A percentile compares a stretch with the other conserved stretches of the same genome.
phyloP scores from a whole-genome alignment of 2,329 filamentous ascomycete species.

The Ophiobolus disseminans region DNA sequence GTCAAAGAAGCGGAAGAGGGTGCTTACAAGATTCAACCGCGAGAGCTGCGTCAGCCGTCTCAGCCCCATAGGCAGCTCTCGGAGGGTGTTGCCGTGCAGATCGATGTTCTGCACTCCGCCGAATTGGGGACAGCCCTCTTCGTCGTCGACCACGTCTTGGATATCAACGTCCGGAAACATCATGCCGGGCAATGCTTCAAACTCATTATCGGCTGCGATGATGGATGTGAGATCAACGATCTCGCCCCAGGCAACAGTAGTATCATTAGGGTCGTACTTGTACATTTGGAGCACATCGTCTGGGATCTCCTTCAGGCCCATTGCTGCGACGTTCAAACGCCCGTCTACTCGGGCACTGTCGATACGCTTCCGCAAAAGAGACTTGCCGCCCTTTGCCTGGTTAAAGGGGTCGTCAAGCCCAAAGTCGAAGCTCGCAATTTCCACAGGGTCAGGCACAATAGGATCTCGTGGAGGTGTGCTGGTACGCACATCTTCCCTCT shows the following conservation, averaged over 20 bases:
- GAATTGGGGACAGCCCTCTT: slow-evolving; percentile 76
- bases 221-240: slow-evolving; percentile 85
- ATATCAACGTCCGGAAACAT: slow-evolving; percentile 76
- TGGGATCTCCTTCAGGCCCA: slow-evolving; percentile 81
- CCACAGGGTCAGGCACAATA: slow-evolving; percentile 40
- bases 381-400: slow-evolving; percentile 67
- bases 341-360: slow-evolving; percentile 77
- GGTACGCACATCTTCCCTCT: slow-evolving; percentile 29
- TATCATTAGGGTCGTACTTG: slow-evolving; percentile 70
- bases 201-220: slow-evolving; percentile 87
- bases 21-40: slow-evolving; percentile 77
- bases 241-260: slow-evolving; percentile 81
- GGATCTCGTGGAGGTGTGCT: slow-evolving; percentile 40
- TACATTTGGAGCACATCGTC: slow-evolving; percentile 90
- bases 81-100: slow-evolving; percentile 82
- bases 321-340: slow-evolving; percentile 84
- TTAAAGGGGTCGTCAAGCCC: slow-evolving; percentile 76
- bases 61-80: slow-evolving; percentile 75
- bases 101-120: slow-evolving; percentile 81
- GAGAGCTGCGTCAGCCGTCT: slow-evolving; percentile 76
- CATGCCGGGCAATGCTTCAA: slow-evolving; percentile 74
- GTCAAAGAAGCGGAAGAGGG: slow-evolving; percentile 7
- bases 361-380: slow-evolving; percentile 75
- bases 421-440: slow-evolving; percentile 61
- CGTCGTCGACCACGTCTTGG: slow-evolving; percentile 65